These are phyloP conservation scores for Beauveria varroae DNA, from an alignment of 2,329 filamentous ascomycete genomes.

Conservation along the genomic window DNA sequence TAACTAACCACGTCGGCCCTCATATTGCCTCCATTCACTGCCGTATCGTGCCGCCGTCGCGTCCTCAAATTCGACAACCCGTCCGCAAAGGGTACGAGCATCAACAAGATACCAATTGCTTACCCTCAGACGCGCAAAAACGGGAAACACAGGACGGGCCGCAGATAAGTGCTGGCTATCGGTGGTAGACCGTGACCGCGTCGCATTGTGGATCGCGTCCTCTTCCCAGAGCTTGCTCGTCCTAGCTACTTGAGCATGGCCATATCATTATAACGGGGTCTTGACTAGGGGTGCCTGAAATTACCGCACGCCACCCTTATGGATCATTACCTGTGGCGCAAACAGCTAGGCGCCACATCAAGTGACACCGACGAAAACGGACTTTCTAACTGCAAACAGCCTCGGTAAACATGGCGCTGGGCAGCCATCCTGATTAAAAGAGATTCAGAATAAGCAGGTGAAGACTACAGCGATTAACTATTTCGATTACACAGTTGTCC, in stretches of 20 bases:
- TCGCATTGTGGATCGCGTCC: constrained; percentile 4
- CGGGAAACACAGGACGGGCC: not conserved
- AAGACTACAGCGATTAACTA: too few relatives aligned
- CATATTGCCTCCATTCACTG: not conserved
- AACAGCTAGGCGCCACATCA: constrained; percentile 4
- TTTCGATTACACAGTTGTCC: too few relatives aligned
- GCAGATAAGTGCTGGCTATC: not conserved
- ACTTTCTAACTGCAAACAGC: constrained; percentile 6
- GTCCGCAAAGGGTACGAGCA: not conserved
- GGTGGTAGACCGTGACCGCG: constrained; percentile 3
- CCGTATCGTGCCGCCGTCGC: not conserved
- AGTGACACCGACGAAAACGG: constrained; percentile 11
- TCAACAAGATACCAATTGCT: not conserved
- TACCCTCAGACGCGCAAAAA: not conserved
- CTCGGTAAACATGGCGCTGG: not conserved
- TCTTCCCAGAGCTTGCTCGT: not conserved
- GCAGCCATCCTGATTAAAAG: too few relatives aligned
- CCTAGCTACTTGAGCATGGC: not conserved
- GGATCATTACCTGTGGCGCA: constrained; percentile 9
- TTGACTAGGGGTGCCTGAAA: constrained; percentile 8
- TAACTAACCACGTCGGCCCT: not conserved
- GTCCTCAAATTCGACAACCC: not conserved
- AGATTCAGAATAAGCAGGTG: not conserved
- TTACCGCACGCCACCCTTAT: constrained; percentile 11
- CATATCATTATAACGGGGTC: constrained; percentile 10